phyloP scores from a whole-genome alignment of 306 rosid species.

The Boehmeria nivea region DNA sequence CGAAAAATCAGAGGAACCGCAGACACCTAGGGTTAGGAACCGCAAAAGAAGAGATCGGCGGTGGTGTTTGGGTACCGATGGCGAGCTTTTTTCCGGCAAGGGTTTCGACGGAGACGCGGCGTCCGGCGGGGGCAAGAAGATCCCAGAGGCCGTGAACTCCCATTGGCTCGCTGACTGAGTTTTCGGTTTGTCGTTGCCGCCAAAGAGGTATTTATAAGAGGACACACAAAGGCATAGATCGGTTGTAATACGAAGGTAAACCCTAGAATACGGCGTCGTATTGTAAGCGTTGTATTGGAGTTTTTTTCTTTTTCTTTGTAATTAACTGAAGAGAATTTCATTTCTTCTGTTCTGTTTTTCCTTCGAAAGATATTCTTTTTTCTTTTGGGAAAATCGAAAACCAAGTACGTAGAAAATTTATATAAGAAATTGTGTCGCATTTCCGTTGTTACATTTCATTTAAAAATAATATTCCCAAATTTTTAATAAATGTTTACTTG shows the following conservation, averaged over 20 bases:
- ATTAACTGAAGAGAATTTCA: no score
- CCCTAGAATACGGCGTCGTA: constrained; percentile 2
- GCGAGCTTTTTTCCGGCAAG: constrained; percentile 84
- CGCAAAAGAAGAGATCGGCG: background rate
- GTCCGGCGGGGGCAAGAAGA: constrained; percentile 84
- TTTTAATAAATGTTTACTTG: no score
- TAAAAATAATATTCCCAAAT: no score
- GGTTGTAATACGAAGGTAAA: background rate
- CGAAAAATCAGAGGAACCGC: background rate
- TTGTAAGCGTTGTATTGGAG: background rate
- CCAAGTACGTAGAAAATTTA: no score
- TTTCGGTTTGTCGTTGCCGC: constrained; percentile 33
- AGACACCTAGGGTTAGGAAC: constrained; percentile 9
- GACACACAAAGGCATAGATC: no score
- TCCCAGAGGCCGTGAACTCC: constrained; percentile 99
- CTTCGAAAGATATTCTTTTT: no score
- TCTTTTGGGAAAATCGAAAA: no score
- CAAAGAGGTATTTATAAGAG: background rate
- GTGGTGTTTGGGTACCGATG: constrained; percentile 49
- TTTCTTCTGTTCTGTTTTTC: no score
- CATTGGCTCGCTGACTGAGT: constrained; percentile 35
- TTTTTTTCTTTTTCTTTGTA: no score
- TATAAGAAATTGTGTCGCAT: no score
- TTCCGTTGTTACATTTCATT: no score
- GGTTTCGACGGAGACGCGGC: constrained; percentile 95